These are phyloP conservation scores for Aspergillaceae sp. DNA, from an alignment of 2,329 filamentous ascomycete species.

Conservation along the genomic window DNA sequence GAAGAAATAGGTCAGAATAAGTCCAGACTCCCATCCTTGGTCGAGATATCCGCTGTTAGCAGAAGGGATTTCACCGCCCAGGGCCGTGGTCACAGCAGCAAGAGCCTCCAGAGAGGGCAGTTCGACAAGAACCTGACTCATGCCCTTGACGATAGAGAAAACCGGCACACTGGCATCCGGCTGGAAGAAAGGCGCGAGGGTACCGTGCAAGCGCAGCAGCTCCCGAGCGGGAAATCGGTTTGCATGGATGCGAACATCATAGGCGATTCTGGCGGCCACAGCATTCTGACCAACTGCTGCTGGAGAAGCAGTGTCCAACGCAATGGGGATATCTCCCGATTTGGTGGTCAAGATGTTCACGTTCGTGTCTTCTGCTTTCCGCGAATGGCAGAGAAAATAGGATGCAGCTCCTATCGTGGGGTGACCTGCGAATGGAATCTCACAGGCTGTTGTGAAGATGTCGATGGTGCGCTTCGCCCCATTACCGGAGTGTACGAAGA, in stretches of 20 bases:
- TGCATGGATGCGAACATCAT: no score
- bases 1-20: neutral
- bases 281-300: conserved; percentile 43
- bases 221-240: no score
- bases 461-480: conserved; percentile 32
- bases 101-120: conserved; percentile 51
- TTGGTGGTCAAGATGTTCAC: conserved; percentile 37
- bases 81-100: conserved; percentile 9
- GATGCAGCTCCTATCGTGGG: conserved; percentile 44
- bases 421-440: conserved; percentile 47
- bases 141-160: conserved; percentile 16
- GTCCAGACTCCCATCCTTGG: neutral
- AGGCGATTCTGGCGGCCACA: neutral
- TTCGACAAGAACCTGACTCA: conserved; percentile 52
- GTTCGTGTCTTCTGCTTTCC: neutral
- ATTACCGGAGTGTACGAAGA: conserved; percentile 38
- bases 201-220: no score
- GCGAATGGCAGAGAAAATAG: conserved; percentile 24
- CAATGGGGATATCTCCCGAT: conserved; percentile 45
- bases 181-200: conserved; percentile 5
- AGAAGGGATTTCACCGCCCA: neutral
- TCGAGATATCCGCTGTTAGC: neutral
- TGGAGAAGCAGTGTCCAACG: conserved; percentile 45
- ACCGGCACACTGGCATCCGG: conserved; percentile 16
- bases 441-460: conserved; percentile 40